These are phyloP conservation scores for Candida mattraensis DNA, from an alignment of 805 yeast genomes.

Conservation along the genomic window DNA sequence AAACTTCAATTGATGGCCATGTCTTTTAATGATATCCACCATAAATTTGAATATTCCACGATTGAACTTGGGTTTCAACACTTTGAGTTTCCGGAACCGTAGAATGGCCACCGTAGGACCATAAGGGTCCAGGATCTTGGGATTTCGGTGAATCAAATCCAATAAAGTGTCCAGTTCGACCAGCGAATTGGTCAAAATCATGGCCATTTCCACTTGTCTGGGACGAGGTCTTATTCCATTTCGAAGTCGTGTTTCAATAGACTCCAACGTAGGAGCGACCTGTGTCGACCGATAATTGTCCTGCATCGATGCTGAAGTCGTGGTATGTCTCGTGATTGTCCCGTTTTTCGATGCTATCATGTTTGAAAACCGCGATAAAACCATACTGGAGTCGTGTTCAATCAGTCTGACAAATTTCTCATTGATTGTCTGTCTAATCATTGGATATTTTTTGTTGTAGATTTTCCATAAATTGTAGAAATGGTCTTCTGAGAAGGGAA, in stretches of 20 bases:
- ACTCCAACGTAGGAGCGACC: constrained; percentile 15
- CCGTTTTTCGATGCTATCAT: constrained; percentile 6
- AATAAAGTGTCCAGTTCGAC: constrained; percentile 18
- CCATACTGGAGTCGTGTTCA: constrained; percentile 2
- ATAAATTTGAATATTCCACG: constrained; percentile 9
- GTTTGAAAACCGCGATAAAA: constrained; percentile 6
- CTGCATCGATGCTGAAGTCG: not conserved
- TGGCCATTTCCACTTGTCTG: constrained; percentile 17
- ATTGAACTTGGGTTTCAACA: constrained; percentile 10
- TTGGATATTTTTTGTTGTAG: constrained; percentile 22
- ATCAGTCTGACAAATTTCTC: constrained; percentile 11
- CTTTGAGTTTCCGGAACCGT: constrained; percentile 24
- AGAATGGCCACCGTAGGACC: constrained; percentile 19
- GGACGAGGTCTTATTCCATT: constrained; percentile 27
- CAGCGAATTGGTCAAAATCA: constrained; percentile 8
- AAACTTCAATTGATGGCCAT: constrained; percentile 2
- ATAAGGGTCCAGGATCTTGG: constrained; percentile 10
- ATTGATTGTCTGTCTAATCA: constrained; percentile 19
- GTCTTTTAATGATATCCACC: constrained; percentile 2
- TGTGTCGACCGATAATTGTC: constrained; percentile 7
- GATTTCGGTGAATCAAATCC: constrained; percentile 15
- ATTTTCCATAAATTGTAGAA: constrained; percentile 23
- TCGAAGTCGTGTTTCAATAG: constrained; percentile 25
- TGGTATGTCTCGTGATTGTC: constrained; percentile 1
- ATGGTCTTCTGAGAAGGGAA: constrained; percentile 20